phyloP scores from a whole-genome alignment of 2,329 filamentous ascomycete species.

The Colletotrichum phormii region DNA sequence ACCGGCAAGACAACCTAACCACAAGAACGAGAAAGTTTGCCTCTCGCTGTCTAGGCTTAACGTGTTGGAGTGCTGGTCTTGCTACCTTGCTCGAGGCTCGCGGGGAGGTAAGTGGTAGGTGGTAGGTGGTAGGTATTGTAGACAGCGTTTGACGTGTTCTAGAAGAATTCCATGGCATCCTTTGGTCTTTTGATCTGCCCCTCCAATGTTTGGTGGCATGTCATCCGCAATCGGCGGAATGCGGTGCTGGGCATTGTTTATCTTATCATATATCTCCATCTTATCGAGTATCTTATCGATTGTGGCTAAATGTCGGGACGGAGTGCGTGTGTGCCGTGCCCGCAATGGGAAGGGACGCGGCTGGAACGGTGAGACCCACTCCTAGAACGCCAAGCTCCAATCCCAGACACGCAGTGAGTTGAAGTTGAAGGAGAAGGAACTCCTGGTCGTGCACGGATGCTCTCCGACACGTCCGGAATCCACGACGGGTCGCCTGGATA shows the following conservation, averaged over 20 bases:
- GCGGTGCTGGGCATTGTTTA: not conserved
- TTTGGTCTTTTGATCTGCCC: not conserved
- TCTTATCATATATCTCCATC: not conserved
- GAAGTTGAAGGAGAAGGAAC: not conserved
- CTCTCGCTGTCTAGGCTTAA: not conserved
- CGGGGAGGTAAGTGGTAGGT: too few species aligned
- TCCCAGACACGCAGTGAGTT: slow-evolving; percentile 8
- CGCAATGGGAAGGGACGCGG: not conserved
- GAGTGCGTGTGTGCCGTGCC: too few species aligned
- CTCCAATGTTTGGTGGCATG: not conserved
- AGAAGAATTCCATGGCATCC: slow-evolving; percentile 10
- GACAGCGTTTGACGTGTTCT: slow-evolving; percentile 4
- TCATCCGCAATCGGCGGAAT: slow-evolving; percentile 6
- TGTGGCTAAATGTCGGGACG: not conserved
- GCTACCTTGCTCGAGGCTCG: too few species aligned
- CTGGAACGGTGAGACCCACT: not conserved
- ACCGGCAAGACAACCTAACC: not conserved
- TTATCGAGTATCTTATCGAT: not conserved
- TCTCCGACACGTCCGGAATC: slow-evolving; percentile 13
- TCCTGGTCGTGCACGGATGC: slow-evolving; percentile 11
- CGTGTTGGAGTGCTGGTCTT: too few species aligned
- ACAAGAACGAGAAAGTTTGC: not conserved
- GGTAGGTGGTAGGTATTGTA: too few species aligned
- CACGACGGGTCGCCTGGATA: not conserved
- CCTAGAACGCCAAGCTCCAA: slow-evolving; percentile 2